Conservation (phyloP, 495 filamentous ascomycete species). For the Penicillium simplicissimum region DNA sequence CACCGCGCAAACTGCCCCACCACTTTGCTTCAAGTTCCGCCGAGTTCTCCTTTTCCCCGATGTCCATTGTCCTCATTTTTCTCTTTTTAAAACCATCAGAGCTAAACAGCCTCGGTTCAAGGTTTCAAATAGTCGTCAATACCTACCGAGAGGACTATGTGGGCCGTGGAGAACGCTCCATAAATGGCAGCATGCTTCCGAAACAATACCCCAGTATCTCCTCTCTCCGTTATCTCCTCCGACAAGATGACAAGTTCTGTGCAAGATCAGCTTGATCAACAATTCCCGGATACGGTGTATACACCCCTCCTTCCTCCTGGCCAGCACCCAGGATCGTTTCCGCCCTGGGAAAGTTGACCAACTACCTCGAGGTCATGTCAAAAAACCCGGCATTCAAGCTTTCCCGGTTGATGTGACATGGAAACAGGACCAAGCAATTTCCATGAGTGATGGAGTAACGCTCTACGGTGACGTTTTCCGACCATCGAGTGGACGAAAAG, state of each 20-base stretch:
- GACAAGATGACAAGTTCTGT: not conserved
- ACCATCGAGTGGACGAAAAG: conserved; percentile 14
- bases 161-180: not conserved
- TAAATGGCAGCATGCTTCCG: not conserved
- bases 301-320: not conserved
- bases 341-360: not conserved
- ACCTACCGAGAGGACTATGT: not conserved
- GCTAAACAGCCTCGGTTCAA: not conserved
- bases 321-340: not conserved
- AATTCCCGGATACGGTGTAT: not conserved
- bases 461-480: conserved; percentile 35
- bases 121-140: not conserved
- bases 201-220: not conserved
- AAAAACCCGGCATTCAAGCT: not conserved
- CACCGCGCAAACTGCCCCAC: not conserved
- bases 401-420: conserved; percentile 2
- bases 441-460: conserved; percentile 18
- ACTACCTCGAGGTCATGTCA: not conserved
- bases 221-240: not conserved
- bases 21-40: not conserved
- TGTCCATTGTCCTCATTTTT: too few species aligned
- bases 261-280: not conserved
- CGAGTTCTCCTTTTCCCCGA: not conserved
- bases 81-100: not conserved
- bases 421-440: conserved; percentile 14